These are phyloP conservation scores for Corylus americana DNA, from an alignment of 306 rosid genomes.

Conservation along the genomic window DNA sequence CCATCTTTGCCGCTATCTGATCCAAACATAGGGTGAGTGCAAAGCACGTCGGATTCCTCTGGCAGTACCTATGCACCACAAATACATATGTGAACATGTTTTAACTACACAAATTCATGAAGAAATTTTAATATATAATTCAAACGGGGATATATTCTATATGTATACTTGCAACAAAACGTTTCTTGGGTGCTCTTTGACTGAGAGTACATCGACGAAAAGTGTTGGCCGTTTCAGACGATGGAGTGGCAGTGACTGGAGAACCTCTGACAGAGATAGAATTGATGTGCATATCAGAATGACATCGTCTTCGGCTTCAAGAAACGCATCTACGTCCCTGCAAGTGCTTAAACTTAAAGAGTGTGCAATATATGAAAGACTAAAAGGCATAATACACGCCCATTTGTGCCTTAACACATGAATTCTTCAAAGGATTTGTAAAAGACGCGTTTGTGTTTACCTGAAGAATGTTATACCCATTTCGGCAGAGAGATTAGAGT, in stretches of 20 bases:
- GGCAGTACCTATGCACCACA: constrained; percentile 38
- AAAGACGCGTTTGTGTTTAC: constrained; percentile 10
- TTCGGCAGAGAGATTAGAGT: constrained; percentile 35
- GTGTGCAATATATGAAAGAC: not conserved
- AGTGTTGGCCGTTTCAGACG: constrained; percentile 44
- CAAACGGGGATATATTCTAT: too few species aligned
- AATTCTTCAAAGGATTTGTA: too few species aligned
- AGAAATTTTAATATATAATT: too few species aligned
- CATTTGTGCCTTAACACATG: too few species aligned
- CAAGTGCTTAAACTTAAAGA: too few species aligned
- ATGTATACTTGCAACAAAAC: constrained; percentile 41
- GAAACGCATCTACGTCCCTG: constrained; percentile 32
- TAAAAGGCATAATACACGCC: not conserved
- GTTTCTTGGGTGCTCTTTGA: constrained; percentile 63
- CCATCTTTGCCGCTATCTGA: constrained; percentile 61
- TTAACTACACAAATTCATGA: too few species aligned
- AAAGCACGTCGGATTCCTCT: constrained; percentile 53
- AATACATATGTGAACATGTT: too few species aligned
- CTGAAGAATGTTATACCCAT: constrained; percentile 53
- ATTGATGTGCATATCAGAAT: constrained; percentile 60
- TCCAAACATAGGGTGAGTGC: constrained; percentile 81
- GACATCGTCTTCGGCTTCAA: constrained; percentile 53
- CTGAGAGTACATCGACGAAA: constrained; percentile 69
- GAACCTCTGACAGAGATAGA: constrained; percentile 47
- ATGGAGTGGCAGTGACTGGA: constrained; percentile 51